Conservation (phyloP, 1,139 yeast species). For the Kodamaea plutei region DNA sequence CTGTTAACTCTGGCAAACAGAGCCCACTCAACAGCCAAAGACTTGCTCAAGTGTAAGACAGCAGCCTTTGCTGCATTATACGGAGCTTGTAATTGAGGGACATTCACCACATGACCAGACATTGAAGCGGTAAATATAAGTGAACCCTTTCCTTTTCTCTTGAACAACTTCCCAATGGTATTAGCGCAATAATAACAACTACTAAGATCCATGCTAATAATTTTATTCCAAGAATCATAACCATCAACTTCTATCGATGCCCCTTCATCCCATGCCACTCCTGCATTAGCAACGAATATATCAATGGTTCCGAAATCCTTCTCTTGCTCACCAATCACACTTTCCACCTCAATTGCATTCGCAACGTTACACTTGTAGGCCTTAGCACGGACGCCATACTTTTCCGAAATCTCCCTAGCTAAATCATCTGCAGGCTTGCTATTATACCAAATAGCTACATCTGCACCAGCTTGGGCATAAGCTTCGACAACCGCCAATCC, state of each 20-base stretch:
- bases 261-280: constrained; percentile 78
- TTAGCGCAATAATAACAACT: constrained; percentile 40
- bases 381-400: constrained; percentile 61
- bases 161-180: constrained; percentile 65
- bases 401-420: constrained; percentile 53
- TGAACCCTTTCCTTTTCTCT: constrained; percentile 65
- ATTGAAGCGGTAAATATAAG: constrained; percentile 76
- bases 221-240: constrained; percentile 16
- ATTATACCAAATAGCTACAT: constrained; percentile 81
- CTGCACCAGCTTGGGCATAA: constrained; percentile 88
- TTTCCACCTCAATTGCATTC: constrained; percentile 54
- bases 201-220: constrained; percentile 20
- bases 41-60: constrained; percentile 70
- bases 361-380: constrained; percentile 74
- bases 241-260: constrained; percentile 17
- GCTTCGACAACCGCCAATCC: constrained; percentile 84
- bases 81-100: constrained; percentile 81
- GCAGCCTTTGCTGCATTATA: constrained; percentile 88
- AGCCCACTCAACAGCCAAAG: constrained; percentile 86
- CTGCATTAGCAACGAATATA: constrained; percentile 87
- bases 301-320: constrained; percentile 76
- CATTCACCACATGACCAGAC: constrained; percentile 81
- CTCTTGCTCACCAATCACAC: constrained; percentile 53
- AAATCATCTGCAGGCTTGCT: constrained; percentile 56
- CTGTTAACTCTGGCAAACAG: constrained; percentile 72